Percentiles rank a stretch among this genome's conserved stretches.
These are phyloP conservation scores for Annulohypoxylon bovei DNA, from an alignment of 495 filamentous ascomycete species.

Conservation along the genomic window DNA sequence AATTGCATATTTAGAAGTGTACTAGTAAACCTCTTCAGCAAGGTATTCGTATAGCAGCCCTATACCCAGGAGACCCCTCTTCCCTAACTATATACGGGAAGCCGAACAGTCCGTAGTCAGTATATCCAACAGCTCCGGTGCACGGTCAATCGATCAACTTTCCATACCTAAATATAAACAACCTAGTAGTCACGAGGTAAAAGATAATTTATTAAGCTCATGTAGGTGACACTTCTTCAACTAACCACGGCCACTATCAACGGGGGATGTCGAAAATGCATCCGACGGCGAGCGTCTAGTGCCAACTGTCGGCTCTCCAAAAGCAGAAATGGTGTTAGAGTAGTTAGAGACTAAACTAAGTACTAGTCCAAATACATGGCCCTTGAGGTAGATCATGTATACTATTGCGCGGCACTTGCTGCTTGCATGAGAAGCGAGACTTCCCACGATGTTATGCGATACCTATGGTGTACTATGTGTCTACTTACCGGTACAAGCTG, in stretches of 20 bases:
- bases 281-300: neutral
- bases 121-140: neutral
- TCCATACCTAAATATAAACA: neutral
- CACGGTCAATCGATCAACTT: neutral
- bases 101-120: neutral
- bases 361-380: neutral
- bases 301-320: neutral
- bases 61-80: neutral
- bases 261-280: neutral
- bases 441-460: neutral
- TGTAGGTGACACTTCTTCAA: neutral
- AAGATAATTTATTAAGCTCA: neutral
- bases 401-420: neutral
- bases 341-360: neutral
- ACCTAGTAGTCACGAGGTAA: neutral
- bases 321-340: neutral
- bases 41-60: neutral
- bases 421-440: neutral
- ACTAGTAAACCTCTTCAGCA: neutral
- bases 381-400: neutral
- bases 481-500: neutral
- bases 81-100: neutral
- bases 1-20: neutral
- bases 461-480: neutral
- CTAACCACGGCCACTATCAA: neutral